Base-by-base conservation (phyloP, 129 eudicot genomes). In the Dittrichia graveolens region DNA sequence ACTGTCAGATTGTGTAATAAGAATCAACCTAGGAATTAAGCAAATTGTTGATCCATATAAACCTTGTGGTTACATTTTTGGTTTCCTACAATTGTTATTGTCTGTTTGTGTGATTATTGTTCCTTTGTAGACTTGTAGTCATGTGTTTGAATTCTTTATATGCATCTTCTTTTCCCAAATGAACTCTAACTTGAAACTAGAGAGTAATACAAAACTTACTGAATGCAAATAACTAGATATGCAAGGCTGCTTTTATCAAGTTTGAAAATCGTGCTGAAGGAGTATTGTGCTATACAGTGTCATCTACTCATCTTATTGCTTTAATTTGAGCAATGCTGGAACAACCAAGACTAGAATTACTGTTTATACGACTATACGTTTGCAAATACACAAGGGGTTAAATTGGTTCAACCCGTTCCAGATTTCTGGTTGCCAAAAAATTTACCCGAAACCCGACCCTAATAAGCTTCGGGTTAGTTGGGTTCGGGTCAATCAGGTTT, bases 281-380 rank as follows among this genome's bases (percentile, higher is more conserved):
- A 40, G 18, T 15, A 18, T 65, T 44, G 44, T 65, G 40, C 39
- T 16, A 0, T 65, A 43, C 54, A 43, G 37, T 5, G 49, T 65
- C 55, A 42, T 65, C 71, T 43, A 5, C 35, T 65, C 55, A 42
- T 65, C 71, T 43, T 64, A 38, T 63, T 64, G 39, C 53, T 44
- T 64, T 43, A 43, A 38, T 9, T 43, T 64, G 39, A 9, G 19
- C 4, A 44, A 16, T 19, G 54, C 37, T 24, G 5, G 2, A 12
- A 50, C 19, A 4, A 6, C 38, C 31, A 39, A 61, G n/a, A 13
- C 3, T 55, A 0, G 38, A 70, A 41, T 3, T 38, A 69, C 58
- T 44, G 19, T 58, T 71, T 57, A 15, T 11, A 56, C 19, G n/a
- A 15, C 56, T 56, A 57, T 42, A 31, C 54, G 63, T 52, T 55